These are phyloP conservation scores for Crucibulum parvulum DNA, from an alignment of 1,284 basidiomycete species.

Conservation along the genomic window DNA sequence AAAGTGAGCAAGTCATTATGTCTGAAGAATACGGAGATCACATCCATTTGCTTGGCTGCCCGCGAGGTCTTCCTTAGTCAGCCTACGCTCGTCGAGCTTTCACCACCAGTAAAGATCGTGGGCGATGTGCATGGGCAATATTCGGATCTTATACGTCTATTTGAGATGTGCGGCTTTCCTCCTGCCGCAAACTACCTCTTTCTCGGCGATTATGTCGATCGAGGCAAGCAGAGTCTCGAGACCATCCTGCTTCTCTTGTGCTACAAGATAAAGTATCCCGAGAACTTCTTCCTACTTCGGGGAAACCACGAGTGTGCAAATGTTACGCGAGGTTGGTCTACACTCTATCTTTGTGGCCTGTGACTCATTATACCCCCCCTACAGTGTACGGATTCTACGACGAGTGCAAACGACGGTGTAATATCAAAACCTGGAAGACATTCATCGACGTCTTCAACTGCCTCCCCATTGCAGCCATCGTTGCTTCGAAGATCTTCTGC, in stretches of 20 bases:
- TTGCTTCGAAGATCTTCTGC: slow-evolving; percentile 99
- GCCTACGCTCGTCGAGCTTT: slow-evolving; percentile 97
- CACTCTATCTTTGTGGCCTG: slow-evolving; percentile 4
- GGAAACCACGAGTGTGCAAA: slow-evolving; percentile 99
- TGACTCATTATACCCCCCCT: slow-evolving; percentile 22
- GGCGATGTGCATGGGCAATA: slow-evolving; percentile 99
- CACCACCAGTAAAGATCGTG: slow-evolving; percentile 99
- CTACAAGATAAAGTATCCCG: slow-evolving; percentile 99
- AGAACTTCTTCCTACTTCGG: slow-evolving; percentile 98
- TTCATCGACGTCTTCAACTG: slow-evolving; percentile 99
- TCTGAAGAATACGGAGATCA: slow-evolving; percentile 97
- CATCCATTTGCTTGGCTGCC: slow-evolving; percentile 94
- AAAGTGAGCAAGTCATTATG: slow-evolving; percentile 98
- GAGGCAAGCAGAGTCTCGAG: slow-evolving; percentile 98
- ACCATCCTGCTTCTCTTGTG: slow-evolving; percentile 96
- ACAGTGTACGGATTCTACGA: slow-evolving; percentile 99
- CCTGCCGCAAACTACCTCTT: slow-evolving; percentile 98
- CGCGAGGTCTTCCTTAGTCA: slow-evolving; percentile 97
- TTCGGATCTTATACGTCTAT: slow-evolving; percentile 96
- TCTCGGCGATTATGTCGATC: slow-evolving; percentile 98
- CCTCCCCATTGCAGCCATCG: slow-evolving; percentile 97
- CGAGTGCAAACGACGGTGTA: slow-evolving; percentile 99
- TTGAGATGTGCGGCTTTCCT: slow-evolving; percentile 99
- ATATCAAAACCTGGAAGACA: slow-evolving; percentile 99
- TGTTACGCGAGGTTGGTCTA: slow-evolving; percentile 87